phyloP scores from a whole-genome alignment of 1,139 yeast species.

The Yamadazyma atlantica region DNA sequence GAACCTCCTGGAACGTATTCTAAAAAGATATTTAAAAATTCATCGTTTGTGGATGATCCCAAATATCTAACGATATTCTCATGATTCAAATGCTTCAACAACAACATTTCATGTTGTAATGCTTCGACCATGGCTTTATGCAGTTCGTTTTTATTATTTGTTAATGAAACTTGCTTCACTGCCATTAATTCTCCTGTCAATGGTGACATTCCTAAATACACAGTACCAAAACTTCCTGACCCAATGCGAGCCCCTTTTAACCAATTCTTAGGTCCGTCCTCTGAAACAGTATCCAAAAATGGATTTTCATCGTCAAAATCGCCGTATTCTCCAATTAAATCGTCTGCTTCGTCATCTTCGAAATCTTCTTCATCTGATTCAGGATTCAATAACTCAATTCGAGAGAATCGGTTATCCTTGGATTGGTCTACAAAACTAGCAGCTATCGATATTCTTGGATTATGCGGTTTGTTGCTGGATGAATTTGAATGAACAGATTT shows the following conservation, averaged over 20 bases:
- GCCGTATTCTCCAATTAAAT: conserved; percentile 16
- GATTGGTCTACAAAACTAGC: conserved; percentile 29
- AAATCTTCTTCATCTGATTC: conserved; percentile 39
- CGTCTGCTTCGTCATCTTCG: conserved; percentile 19
- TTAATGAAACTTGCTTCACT: conserved; percentile 85
- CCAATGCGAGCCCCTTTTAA: conserved; percentile 91
- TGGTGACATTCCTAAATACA: conserved; percentile 88
- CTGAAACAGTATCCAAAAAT: conserved; percentile 20
- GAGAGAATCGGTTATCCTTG: conserved; percentile 37
- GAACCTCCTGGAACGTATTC: conserved; percentile 98
- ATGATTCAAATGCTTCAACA: conserved; percentile 79
- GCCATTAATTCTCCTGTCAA: conserved; percentile 96
- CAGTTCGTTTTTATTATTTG: conserved; percentile 44
- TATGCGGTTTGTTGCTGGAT: conserved; percentile 4
- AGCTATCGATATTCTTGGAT: conserved; percentile 35
- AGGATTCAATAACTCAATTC: conserved; percentile 49
- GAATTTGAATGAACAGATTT: conserved; percentile 10
- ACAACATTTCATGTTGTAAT: conserved; percentile 76
- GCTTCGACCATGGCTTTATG: conserved; percentile 76
- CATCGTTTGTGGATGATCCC: conserved; percentile 78
- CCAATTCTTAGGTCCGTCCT: conserved; percentile 73
- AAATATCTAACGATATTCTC: conserved; percentile 89
- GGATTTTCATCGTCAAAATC: conserved; percentile 11
- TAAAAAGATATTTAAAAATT: conserved; percentile 74
- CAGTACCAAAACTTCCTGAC: conserved; percentile 93